Evolutionary conservation across 345 rosid species (phyloP).

Genomic region (Lepidium aucheri): DNA sequence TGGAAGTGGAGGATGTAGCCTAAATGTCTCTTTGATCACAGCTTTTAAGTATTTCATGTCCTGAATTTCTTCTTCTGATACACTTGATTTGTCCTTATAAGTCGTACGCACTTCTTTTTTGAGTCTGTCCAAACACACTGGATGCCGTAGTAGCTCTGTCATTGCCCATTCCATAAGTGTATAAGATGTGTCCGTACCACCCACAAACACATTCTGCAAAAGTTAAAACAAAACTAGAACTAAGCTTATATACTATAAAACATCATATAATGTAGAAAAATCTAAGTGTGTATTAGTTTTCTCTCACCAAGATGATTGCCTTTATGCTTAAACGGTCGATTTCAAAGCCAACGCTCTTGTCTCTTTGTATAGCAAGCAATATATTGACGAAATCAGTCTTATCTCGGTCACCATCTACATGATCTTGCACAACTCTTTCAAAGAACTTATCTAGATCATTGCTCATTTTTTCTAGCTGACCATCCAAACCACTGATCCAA

Average conservation of each 20-base stretch:
- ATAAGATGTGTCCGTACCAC: constrained; percentile 30
- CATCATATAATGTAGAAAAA: too few relatives aligned
- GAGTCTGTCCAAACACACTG: constrained; percentile 16
- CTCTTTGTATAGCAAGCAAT: constrained; percentile 16
- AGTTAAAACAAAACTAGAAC: neutral
- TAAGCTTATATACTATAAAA: neutral
- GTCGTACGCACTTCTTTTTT: constrained; percentile 24
- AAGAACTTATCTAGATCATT: constrained; percentile 21
- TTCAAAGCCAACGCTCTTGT: constrained; percentile 12
- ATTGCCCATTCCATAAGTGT: constrained; percentile 34
- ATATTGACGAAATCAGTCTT: neutral
- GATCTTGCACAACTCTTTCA: constrained; percentile 10
- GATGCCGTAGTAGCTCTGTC: constrained; percentile 35
- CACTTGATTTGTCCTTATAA: neutral
- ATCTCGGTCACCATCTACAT: neutral
- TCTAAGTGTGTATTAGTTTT: too few relatives aligned
- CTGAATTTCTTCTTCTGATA: constrained; percentile 24
- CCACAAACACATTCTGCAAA: constrained; percentile 34
- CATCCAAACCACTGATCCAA: constrained; percentile 7
- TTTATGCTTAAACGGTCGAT: constrained; percentile 23
- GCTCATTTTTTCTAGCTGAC: neutral
- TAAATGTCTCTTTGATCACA: constrained; percentile 31
- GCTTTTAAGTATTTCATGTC: constrained; percentile 29
- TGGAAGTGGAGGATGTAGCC: constrained; percentile 37
- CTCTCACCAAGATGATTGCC: constrained; percentile 31